Evolutionary conservation across 108 stramenopile species (phyloP).

Genomic region (Aurantiochytrium sp.): DNA sequence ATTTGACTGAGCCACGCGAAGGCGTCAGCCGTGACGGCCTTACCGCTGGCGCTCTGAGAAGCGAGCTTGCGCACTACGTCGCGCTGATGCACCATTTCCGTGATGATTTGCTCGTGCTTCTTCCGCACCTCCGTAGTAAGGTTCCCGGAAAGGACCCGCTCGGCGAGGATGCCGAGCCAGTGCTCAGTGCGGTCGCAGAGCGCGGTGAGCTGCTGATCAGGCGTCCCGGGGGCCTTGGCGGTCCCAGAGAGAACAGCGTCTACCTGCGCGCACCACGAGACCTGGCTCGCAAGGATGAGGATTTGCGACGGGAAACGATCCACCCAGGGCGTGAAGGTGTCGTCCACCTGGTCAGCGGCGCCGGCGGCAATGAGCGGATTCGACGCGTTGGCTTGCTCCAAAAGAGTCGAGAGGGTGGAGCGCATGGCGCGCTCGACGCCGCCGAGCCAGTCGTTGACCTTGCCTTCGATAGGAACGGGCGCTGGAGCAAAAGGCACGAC

Average conservation of each 20-base stretch:
- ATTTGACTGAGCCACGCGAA: conserved; percentile 88
- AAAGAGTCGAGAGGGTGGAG: conserved; percentile 75
- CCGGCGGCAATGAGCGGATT: background rate
- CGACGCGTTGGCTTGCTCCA: conserved; percentile 65
- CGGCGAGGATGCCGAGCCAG: conserved; percentile 80
- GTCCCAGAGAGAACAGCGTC: conserved; percentile 63
- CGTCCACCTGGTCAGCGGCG: conserved; percentile 58
- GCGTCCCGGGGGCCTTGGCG: background rate
- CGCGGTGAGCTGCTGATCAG: conserved; percentile 39
- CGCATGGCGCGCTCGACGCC: conserved; percentile 83
- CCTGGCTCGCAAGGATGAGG: conserved; percentile 83
- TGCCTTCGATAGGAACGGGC: conserved; percentile 64
- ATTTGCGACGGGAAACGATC: conserved; percentile 85
- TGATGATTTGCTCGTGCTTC: conserved; percentile 96
- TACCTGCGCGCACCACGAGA: conserved; percentile 82
- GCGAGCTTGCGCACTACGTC: conserved; percentile 82
- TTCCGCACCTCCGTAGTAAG: conserved; percentile 75
- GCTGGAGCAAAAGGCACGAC: conserved; percentile 69
- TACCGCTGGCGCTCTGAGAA: background rate
- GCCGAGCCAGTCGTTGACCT: conserved; percentile 86
- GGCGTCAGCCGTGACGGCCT: conserved; percentile 49
- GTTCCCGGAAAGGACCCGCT: conserved; percentile 74
- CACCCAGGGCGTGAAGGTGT: conserved; percentile 74
- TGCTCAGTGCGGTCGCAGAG: conserved; percentile 36
- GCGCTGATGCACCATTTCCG: conserved; percentile 92